Percentiles rank a stretch among this genome's conserved stretches.
These are phyloP conservation scores for Clarireedia sp. DNA, from an alignment of 2,329 filamentous ascomycete genomes.

Conservation along the genomic window DNA sequence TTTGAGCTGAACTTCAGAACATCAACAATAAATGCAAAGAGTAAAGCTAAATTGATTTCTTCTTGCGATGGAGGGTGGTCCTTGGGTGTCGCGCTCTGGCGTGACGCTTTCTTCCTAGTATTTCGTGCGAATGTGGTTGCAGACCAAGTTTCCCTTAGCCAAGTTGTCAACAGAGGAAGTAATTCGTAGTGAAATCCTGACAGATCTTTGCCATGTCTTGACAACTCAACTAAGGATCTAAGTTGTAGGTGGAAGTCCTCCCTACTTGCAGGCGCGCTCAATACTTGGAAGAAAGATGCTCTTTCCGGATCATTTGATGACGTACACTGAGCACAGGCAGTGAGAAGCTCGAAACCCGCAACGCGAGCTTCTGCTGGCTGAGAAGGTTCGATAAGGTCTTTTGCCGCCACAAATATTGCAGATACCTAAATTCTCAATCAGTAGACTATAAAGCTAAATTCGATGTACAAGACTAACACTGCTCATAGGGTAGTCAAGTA, in stretches of 20 bases:
- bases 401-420: slow-evolving; percentile 55
- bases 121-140: slow-evolving; percentile 46
- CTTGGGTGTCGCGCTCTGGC: slow-evolving; percentile 32
- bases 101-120: slow-evolving; percentile 43
- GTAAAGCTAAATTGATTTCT: slow-evolving; percentile 52
- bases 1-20: slow-evolving; percentile 72
- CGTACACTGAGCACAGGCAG: slow-evolving; percentile 55
- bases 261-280: slow-evolving; percentile 46
- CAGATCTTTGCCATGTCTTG: slow-evolving; percentile 52
- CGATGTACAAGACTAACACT: slow-evolving; percentile 19
- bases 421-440: slow-evolving; percentile 14
- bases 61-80: slow-evolving; percentile 38
- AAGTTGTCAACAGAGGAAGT: slow-evolving; percentile 52
- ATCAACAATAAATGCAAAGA: slow-evolving; percentile 59
- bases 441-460: not conserved
- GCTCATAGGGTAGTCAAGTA: slow-evolving; percentile 49
- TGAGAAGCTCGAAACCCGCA: slow-evolving; percentile 59
- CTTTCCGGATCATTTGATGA: slow-evolving; percentile 59
- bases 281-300: slow-evolving; percentile 55
- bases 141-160: slow-evolving; percentile 50
- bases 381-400: slow-evolving; percentile 52
- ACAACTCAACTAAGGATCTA: slow-evolving; percentile 53
- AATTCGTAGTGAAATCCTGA: slow-evolving; percentile 61
- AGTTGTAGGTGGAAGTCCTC: slow-evolving; percentile 62
- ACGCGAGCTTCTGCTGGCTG: slow-evolving; percentile 46